Base-by-base conservation (phyloP, 192 early-diverging fungal species). In the Umbelopsis sp. region DNA sequence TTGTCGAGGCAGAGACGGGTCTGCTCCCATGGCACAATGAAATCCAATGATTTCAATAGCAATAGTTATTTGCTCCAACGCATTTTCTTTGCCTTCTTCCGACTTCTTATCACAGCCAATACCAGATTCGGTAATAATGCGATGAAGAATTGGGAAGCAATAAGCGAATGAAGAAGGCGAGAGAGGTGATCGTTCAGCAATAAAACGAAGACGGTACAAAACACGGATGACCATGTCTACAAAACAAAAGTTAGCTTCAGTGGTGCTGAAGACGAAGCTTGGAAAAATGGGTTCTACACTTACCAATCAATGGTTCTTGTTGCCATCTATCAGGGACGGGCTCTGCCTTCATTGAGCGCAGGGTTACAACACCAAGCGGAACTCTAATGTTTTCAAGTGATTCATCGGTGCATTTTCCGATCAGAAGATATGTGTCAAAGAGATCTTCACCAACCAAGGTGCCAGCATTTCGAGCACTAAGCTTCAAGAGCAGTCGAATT, bases 31-130 rank as follows among this genome's bases (percentile, higher is more conserved):
- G 4, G 71, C 44, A 22, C 84, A 84, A 74, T 93, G 91, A 81
- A 86, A 89, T 2, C 80, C 77, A 31, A 93, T 76, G 24, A 92
- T 77, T 49, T 89, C 90, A 10, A 89, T 81, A 14, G 84, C 84
- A 77, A 92, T 86, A 34, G 82, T 80, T 52, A 93, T 83, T 74
- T 93, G 91, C 67, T 92, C 91, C 62, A 84, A 69, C 4, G 77
- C 78, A n/a, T 45, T 68, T 74, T 84, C 84, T 45, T 68, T 78
- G 56, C 66, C 84, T 32, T 83, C 74, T 11, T 82, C 79, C n/a
- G 72, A 45, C 0, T 76, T 76, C 22, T 82, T 76, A 50, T 70
- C 65, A 49, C 74, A 80, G 24, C 82, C 88, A 79, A 91, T 87
- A 8, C 91, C 92, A 71, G 84, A 85, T 43, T 84, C 78, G 7